phyloP scores from a whole-genome alignment of 768 basidiomycete genomes.

The Cystofilobasidium macerans region DNA sequence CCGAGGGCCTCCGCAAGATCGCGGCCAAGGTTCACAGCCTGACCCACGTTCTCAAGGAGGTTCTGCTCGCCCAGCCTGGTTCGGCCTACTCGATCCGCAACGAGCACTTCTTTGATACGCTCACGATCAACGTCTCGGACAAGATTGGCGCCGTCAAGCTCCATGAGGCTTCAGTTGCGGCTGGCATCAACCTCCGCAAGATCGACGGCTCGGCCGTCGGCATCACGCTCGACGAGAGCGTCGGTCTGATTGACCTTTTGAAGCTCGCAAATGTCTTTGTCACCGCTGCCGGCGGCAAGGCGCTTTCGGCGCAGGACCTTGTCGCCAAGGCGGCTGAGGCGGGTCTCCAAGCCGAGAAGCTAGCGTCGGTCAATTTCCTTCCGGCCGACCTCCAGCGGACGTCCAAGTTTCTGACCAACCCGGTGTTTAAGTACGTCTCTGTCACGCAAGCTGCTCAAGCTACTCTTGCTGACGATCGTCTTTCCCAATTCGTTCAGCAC shows the following conservation, averaged over 20 bases:
- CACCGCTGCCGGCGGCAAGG: slow-evolving; percentile 40
- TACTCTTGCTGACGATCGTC: slow-evolving; percentile 49
- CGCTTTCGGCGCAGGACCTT: slow-evolving; percentile 18
- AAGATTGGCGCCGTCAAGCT: slow-evolving; percentile 17
- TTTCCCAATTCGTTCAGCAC: slow-evolving; percentile 87
- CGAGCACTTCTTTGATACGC: slow-evolving; percentile 76
- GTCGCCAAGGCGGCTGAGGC: slow-evolving; percentile 14
- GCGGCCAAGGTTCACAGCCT: slow-evolving; percentile 82
- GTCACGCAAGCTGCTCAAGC: neutral
- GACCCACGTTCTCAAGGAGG: slow-evolving; percentile 60
- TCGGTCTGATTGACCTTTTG: slow-evolving; percentile 61
- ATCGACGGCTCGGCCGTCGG: slow-evolving; percentile 67
- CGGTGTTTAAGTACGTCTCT: slow-evolving; percentile 61
- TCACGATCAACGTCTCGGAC: slow-evolving; percentile 22
- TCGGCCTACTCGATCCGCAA: slow-evolving; percentile 62
- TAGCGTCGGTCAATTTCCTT: slow-evolving; percentile 10
- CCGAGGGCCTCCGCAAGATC: slow-evolving; percentile 69
- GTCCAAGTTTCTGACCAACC: slow-evolving; percentile 65
- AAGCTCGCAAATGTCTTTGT: slow-evolving; percentile 72
- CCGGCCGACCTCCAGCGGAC: slow-evolving; percentile 27
- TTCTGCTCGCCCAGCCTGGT: slow-evolving; percentile 48
- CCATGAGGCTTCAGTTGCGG: slow-evolving; percentile 13
- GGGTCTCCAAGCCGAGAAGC: slow-evolving; percentile 2
- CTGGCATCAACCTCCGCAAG: slow-evolving; percentile 29
- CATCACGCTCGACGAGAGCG: slow-evolving; percentile 85